A percentile compares a stretch with the other conserved stretches of the same genome.
These are phyloP conservation scores for Dispira simplex DNA, from an alignment of 192 early-diverging fungal species.

Conservation along the genomic window DNA sequence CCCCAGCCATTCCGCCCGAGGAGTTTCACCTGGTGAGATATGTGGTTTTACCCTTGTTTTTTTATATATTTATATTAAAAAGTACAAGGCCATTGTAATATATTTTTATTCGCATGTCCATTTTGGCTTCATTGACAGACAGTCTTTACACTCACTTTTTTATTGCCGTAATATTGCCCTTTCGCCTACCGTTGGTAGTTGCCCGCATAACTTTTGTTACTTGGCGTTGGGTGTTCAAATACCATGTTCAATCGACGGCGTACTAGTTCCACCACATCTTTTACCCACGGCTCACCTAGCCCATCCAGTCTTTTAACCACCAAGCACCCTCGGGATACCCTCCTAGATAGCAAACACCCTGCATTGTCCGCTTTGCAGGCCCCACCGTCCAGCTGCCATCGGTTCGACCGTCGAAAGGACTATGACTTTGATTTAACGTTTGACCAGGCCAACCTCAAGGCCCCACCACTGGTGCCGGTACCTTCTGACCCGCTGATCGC, in stretches of 20 bases:
- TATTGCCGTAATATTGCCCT: not conserved
- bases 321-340: not conserved
- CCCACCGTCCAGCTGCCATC: conserved; percentile 1
- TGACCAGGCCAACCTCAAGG: conserved; percentile 10
- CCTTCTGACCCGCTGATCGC: not conserved
- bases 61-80: not conserved
- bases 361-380: not conserved
- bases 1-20: too few species aligned
- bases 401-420: conserved; percentile 12
- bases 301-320: not conserved
- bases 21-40: too few species aligned
- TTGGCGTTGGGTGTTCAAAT: not conserved
- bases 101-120: not conserved
- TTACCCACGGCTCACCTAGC: not conserved
- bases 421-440: conserved; percentile 11
- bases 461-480: not conserved
- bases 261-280: not conserved
- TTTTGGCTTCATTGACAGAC: not conserved
- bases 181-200: not conserved
- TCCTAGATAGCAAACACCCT: not conserved
- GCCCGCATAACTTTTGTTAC: not conserved
- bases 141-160: not conserved
- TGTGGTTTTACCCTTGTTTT: too few species aligned
- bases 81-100: not conserved
- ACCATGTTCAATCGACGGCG: conserved; percentile 1